phyloP scores from a whole-genome alignment of 257 asterid species.

The Gardenia jasminoides region DNA sequence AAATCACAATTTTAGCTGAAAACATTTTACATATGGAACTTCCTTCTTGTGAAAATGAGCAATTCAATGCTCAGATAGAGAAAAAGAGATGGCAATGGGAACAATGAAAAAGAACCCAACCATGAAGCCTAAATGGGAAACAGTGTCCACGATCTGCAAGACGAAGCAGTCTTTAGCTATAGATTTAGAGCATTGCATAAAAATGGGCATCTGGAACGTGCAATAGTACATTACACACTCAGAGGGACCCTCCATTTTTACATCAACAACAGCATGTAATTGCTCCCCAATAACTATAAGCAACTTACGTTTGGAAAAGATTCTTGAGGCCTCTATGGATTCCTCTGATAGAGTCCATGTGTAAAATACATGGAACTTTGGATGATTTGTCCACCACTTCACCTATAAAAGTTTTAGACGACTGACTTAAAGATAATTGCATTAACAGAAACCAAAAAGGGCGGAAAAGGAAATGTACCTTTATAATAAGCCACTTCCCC shows the following conservation, averaged over 20 bases:
- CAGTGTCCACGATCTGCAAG: neutral
- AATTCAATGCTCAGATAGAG: neutral
- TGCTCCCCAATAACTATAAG: conserved; percentile 13
- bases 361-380: conserved; percentile 71
- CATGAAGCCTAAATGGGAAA: neutral
- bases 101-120: neutral
- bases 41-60: neutral
- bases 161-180: neutral
- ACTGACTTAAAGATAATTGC: conserved; percentile 16
- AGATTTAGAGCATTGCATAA: neutral
- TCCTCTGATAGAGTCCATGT: conserved; percentile 87
- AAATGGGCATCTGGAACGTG: neutral
- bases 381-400: conserved; percentile 37
- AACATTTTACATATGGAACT: neutral
- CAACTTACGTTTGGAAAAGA: conserved; percentile 58
- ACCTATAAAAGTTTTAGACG: conserved; percentile 43
- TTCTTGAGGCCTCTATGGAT: conserved; percentile 65
- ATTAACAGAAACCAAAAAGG: neutral
- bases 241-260: neutral
- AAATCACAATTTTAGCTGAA: neutral
- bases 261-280: neutral
- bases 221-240: neutral
- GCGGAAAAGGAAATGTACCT: conserved; percentile 29
- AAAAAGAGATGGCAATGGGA: neutral
- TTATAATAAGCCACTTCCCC: conserved; percentile 55